Evolutionary conservation across 2,329 filamentous ascomycete species (phyloP), one percentile per base, ranked within the genome.

Genomic region (Neurospora crassa): DNA sequence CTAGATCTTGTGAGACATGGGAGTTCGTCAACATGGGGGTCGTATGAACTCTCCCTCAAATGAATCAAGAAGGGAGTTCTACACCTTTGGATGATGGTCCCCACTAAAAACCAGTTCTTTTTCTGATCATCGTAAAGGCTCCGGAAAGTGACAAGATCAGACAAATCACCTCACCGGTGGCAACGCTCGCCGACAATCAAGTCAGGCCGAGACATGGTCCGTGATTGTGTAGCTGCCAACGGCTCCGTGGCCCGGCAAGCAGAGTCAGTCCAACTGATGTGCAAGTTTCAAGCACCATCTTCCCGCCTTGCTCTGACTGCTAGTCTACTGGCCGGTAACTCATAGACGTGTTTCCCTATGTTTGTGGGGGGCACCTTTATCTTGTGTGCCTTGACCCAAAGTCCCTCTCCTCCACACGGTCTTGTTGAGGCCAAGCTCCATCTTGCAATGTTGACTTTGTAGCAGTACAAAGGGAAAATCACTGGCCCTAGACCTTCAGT

Each of bases 251-350:
- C 29, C 29, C 53, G 29, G 24, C 29, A n/a, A 63, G 53, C 53
- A 63, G 53, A 63, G 53, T 63, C 53, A n/a, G 53, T 63, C 53
- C 53, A 63, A 63, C 53, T 63, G 53, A 63, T 63, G 53, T n/a
- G 53, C 53, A 63, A 11, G 53, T 63, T 63, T 63, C 53, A 37
- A 10, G 3, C 16, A 63, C 7, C 16, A 6, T 18, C 29, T n/a
- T 34, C 16, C 53, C 53, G 53, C 53, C 16, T 4, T 63, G 2
- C 24, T 34, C 12, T 29, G 24, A 11, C 24, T 3, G 24, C 6
- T 37, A 40, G 37, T 11, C 53, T 63, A 8, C 14, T n/a, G 53
- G 53, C 3, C 53, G 16, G 53, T 18, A 59, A 34, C 14, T 18
- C 24, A 34, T 59, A 24, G 24, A 59, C 6, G 18, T 16, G 12